phyloP scores from a whole-genome alignment of 164 flowering plant species.

The Aristolochia californica region DNA sequence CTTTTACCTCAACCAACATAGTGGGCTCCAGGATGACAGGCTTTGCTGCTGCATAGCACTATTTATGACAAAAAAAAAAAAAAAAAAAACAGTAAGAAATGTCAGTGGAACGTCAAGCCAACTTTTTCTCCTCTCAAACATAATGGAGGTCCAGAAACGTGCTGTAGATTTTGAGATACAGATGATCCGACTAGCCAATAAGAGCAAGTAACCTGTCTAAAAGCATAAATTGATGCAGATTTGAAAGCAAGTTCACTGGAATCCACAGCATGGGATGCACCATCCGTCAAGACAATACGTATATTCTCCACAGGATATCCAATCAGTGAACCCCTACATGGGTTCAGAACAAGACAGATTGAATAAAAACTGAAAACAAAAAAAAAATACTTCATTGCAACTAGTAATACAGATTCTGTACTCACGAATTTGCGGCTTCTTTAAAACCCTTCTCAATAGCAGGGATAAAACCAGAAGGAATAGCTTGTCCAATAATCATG shows the following conservation, averaged over 20 bases:
- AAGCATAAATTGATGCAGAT: constrained; percentile 90
- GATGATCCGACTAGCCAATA: too few relatives aligned
- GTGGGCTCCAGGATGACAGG: constrained; percentile 95
- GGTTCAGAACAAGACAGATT: neutral
- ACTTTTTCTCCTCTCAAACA: neutral
- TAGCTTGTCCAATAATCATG: constrained; percentile 81
- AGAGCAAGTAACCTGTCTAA: constrained; percentile 76
- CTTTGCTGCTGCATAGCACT: constrained; percentile 81
- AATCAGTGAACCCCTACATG: constrained; percentile 81
- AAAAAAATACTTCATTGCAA: neutral
- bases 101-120: neutral
- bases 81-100: neutral
- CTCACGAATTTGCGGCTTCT: constrained; percentile 98
- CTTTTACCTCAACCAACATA: constrained; percentile 92
- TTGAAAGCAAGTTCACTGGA: constrained; percentile 99
- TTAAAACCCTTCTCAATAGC: constrained; percentile 95
- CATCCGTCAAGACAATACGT: constrained; percentile 78
- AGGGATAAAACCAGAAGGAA: constrained; percentile 88
- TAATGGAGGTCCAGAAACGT: too few relatives aligned
- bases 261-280: constrained; percentile 98
- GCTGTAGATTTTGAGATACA: too few relatives aligned
- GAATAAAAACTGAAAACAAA: neutral
- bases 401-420: constrained; percentile 1
- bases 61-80: constrained; percentile 15
- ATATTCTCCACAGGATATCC: constrained; percentile 94